Evolutionary conservation across 345 rosid species (phyloP).

Genomic region (Lepidium africanum): DNA sequence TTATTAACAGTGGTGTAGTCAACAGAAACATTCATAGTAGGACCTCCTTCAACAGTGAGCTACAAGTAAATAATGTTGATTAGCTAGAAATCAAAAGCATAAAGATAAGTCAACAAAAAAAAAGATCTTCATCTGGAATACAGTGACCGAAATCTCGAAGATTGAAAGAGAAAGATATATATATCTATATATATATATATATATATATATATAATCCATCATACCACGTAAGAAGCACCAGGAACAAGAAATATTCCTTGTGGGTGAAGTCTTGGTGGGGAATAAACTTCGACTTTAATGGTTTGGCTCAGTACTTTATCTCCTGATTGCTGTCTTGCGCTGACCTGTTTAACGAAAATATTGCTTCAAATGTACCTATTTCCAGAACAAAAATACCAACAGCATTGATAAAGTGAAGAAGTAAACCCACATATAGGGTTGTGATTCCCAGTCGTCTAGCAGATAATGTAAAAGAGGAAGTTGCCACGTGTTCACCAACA

Average conservation of each 20-base stretch:
- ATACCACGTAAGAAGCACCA: constrained; percentile 81
- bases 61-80: constrained; percentile 21
- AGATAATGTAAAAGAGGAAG: constrained; percentile 46
- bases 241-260: constrained; percentile 68
- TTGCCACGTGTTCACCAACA: constrained; percentile 35
- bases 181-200: no score
- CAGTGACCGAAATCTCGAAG: background rate
- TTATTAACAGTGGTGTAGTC: constrained; percentile 56
- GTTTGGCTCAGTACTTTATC: constrained; percentile 61
- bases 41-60: constrained; percentile 83
- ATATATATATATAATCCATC: no score
- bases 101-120: background rate
- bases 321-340: constrained; percentile 73
- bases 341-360: constrained; percentile 45
- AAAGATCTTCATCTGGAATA: background rate
- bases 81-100: background rate
- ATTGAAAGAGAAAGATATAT: constrained; percentile 6
- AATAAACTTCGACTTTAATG: constrained; percentile 80
- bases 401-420: constrained; percentile 3
- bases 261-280: constrained; percentile 72
- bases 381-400: constrained; percentile 6
- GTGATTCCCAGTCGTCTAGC: constrained; percentile 78
- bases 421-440: constrained; percentile 60
- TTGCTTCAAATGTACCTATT: constrained; percentile 17
- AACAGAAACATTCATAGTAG: constrained; percentile 59